Evolutionary conservation across 176 grass and related monocot species (phyloP), one percentile per base, ranked within the genome.

Genomic region (Alopecurus myosuroides): DNA sequence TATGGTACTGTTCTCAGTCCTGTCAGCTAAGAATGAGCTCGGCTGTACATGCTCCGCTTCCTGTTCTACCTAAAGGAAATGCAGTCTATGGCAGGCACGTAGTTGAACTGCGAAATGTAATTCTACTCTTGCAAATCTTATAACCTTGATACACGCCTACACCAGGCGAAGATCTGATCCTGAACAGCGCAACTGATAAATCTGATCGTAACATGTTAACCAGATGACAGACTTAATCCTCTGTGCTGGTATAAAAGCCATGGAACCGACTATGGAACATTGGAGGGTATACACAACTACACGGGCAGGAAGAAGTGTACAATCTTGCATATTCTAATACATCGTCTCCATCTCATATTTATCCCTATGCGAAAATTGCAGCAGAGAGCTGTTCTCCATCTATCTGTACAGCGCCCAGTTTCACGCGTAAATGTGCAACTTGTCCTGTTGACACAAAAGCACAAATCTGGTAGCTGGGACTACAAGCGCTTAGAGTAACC

Each of bases 401-500:
- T 48, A 15, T 76, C 5, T 75, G 49, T 68, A 89, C 46, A 89
- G 30, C 17, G 0, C 33, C 56, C 48, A 57, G 61, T 23, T 84
- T 63, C 74, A 66, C 1, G 17, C 78, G 19, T 75, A 66, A 79
- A 78, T 34, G 26, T 26, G 31, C 64, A 70, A 7, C 33, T 55
- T 40, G 65, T 55, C 11, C 20, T 22, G 1, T 77, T 44, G 48
- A 63, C 70, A 65, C n/a, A 65, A 63, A 67, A 9, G 17, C 45
- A 48, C 53, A 58, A 1, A 30, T 76, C n/a, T 36, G 30, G 18
- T 34, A 78, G 31, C 61, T 19, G 41, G 7, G 40, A 15, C 42
- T 92, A 98, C 83, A 98, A 88, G 23, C 93, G 91, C 81, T 88
- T 98, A 1, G 96, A 98, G 78, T 98, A 98, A 75, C 96, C 96